Evolutionary conservation across 140 eudicot genomes (phyloP), one percentile per base, ranked within the genome.

Genomic region (Flaveria floridana): DNA sequence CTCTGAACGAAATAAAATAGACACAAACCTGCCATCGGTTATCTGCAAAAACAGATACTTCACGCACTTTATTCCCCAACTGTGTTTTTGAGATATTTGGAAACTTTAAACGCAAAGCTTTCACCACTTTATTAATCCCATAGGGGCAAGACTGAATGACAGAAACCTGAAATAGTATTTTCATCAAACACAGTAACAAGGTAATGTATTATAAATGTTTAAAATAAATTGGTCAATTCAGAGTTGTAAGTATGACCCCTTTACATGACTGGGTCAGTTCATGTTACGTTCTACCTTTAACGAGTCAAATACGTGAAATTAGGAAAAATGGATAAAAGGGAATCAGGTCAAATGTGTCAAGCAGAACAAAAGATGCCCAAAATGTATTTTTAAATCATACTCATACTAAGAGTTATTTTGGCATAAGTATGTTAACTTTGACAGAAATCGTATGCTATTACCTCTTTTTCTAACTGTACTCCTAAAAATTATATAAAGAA

Each of bases 21-120:
- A 71, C 55, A 78, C 84, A 65, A 62, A 91, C 98, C 98, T 87
- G 90, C 95, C 98, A 89, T 18, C 91, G 89, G 56, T 86, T 89
- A 48, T 92, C 91, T 23, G 75, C 52, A 70, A 87, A 92, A 42
- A 77, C 72, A 13, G 96, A 78, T 23, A 92, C 82, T 74, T 92
- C 96, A 11, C 95, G 95, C 81, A 89, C 91, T 85, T 89, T 89
- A 80, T 64, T 85, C 78, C 81, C 82, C 68, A 92, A 51, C n/a
- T 81, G 89, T 66, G 87, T 21, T 78, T 87, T 92, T 58, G 91
- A 44, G 16, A 79, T 56, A 37, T 79, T 68, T 18, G 96, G 96
- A 44, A 89, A 88, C 80, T 83, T 87, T 20, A 65, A 65, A 1
- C 74, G 93, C 82, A 89, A 82, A 37, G 78, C 61, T 76, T 86